Evolutionary conservation across 2,329 filamentous ascomycete species (phyloP), one percentile per base, ranked within the genome.

Genomic region (Xylaria sp.): DNA sequence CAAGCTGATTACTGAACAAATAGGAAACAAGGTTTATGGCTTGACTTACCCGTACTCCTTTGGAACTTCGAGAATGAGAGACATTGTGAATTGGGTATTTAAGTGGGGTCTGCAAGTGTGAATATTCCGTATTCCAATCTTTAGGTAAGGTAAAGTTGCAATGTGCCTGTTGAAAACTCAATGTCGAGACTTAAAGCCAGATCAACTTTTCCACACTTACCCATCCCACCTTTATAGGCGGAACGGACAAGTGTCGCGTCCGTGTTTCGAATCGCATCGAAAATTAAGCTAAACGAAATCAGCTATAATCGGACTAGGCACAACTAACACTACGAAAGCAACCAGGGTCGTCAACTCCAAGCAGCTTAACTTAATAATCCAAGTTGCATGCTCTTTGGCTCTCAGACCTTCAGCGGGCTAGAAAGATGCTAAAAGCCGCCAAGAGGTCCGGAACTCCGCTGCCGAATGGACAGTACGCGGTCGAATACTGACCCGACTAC

Each of bases 41-140:
- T 11, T 61, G 3, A 75, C 83, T 78, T 81, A 87, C 85, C 84
- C 82, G 75, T 87, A 88, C 71, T 87, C 81, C 71, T 78, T 77
- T 26, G 85, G 83, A 66, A 88, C 71, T 59, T 82, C 77, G 38
- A 87, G 74, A 49, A 78, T 73, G 63, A 83, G 72, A 74, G 83
- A 74, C 84, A 86, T 85, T 51, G 71, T 83, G 74, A 56, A 48
- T 65, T 15, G 11, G 11, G 15, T 59, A 59, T 36, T 23, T 51
- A 26, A 36, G 56, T 10, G 53, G 42, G 17, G 26, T 31, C n/a
- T 36, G 11, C 23, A 38, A 28, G 13, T 56, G 53, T 15, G 17
- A 4, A 15, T 54, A 36, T 36, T 56, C 4, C 15, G 15, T 53
- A 31, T 28, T 49, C 10, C 20, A 11, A 46, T 46, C n/a, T 46